Evolutionary conservation across 2,329 filamentous ascomycete species (phyloP).

Genomic region (Juglanconis oblonga): DNA sequence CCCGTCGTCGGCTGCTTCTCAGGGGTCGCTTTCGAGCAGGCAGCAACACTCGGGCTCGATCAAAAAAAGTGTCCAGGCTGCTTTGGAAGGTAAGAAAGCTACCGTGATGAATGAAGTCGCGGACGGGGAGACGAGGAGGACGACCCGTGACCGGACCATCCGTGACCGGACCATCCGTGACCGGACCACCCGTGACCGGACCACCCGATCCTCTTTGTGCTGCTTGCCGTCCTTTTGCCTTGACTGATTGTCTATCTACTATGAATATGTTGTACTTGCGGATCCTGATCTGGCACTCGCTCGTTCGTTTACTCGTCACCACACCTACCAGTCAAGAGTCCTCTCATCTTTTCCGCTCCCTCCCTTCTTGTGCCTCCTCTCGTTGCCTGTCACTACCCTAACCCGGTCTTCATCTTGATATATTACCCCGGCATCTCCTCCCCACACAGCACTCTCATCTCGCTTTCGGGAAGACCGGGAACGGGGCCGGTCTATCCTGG

Average conservation of each 20-base stretch:
- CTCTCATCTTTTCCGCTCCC: neutral
- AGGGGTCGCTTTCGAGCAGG: conserved; percentile 8
- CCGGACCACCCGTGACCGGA: neutral
- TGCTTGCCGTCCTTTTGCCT: neutral
- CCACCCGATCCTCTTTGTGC: neutral
- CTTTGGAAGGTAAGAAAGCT: conserved; percentile 54
- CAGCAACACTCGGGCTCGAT: conserved; percentile 31
- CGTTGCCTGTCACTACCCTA: conserved; percentile 1
- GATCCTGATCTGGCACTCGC: neutral
- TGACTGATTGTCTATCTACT: conserved; percentile 1
- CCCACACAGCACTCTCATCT: conserved; percentile 8
- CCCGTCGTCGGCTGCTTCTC: conserved; percentile 40
- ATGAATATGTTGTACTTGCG: neutral
- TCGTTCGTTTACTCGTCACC: too few species aligned
- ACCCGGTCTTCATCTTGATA: neutral
- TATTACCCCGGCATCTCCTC: neutral
- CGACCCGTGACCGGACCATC: too few species aligned
- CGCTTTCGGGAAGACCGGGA: conserved; percentile 11
- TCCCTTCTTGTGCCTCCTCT: neutral
- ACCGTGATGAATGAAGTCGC: too few species aligned
- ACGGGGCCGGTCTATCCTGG: conserved; percentile 5
- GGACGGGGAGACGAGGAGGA: neutral
- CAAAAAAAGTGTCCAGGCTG: conserved; percentile 58
- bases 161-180: neutral
- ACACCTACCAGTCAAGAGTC: too few species aligned